Conservation (phyloP, 2,329 filamentous ascomycete genomes). For the Corynespora cassiicola region DNA sequence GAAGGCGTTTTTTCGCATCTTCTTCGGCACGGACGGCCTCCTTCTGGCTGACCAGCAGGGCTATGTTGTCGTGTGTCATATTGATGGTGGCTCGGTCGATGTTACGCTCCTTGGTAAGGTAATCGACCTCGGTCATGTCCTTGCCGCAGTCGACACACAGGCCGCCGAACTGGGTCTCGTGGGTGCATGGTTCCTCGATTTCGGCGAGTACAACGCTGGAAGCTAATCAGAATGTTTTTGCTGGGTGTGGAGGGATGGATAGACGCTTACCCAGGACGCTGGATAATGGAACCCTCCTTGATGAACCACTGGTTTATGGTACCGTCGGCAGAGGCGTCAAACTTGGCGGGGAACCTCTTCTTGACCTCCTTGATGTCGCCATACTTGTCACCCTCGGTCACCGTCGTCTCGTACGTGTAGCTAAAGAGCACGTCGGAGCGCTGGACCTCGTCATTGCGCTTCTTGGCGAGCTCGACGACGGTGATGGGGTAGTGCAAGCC, state of each 20-base stretch:
- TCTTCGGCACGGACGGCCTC: slow-evolving; percentile 85
- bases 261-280: slow-evolving; percentile 48
- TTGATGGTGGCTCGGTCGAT: slow-evolving; percentile 89
- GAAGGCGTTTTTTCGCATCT: slow-evolving; percentile 81
- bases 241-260: slow-evolving; percentile 2
- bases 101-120: slow-evolving; percentile 80
- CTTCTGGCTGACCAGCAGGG: slow-evolving; percentile 80
- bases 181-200: slow-evolving; percentile 88
- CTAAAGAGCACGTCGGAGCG: slow-evolving; percentile 81
- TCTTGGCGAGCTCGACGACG: slow-evolving; percentile 82
- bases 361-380: slow-evolving; percentile 74
- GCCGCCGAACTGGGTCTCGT: slow-evolving; percentile 89
- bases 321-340: slow-evolving; percentile 84
- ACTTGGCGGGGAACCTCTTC: slow-evolving; percentile 76
- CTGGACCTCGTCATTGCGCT: slow-evolving; percentile 74
- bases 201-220: slow-evolving; percentile 67
- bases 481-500: slow-evolving; percentile 89
- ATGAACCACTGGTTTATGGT: slow-evolving; percentile 79
- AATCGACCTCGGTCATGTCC: slow-evolving; percentile 91
- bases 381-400: slow-evolving; percentile 72
- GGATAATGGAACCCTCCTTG: slow-evolving; percentile 67
- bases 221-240: slow-evolving; percentile 10
- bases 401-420: slow-evolving; percentile 83
- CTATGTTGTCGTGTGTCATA: slow-evolving; percentile 91
- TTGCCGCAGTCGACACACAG: slow-evolving; percentile 92